Base-by-base conservation (phyloP, 108 stramenopile genomes). In the Mediolabrus comicus region DNA sequence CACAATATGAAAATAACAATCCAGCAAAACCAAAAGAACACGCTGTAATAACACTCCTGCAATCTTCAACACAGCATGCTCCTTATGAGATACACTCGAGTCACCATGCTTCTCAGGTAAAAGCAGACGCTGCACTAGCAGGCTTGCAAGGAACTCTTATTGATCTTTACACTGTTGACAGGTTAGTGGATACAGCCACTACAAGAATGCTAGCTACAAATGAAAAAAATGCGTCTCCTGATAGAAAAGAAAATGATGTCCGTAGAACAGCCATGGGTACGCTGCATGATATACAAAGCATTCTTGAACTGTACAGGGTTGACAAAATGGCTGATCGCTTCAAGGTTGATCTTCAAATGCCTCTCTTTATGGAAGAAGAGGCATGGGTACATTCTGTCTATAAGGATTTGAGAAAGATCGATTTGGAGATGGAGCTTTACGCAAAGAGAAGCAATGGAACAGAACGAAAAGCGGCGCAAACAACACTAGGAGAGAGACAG, bases 251-350 rank as follows among this genome's bases (percentile, higher is more conserved):
- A 12, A 46, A 57, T 35, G 59, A 52, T 28, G 27, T 57, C 13
- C 69, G 75, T 25, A 65, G 16, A 56, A 77, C 75, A 32, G 69
- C 63, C 26, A 38, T 69, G 32, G 75, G 75, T 11, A 77, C 75
- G 9, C 19, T 77, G 12, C 28, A 65, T 12, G 68, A 77, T 27
- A 29, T 77, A 12, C 75, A 64, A 59, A 36, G 35, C 3, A 77
- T 77, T 41, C 56, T 77, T 25, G 75, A 77, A 52, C 17, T 77
- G 32, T 49, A 77, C 53, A 49, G 56, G 27, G 68, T 77, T 16
- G 75, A 77, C 65, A 77, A 59, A 55, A 65, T 69, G 32, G 63
- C 69, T 4, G 75, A 77, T 65, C 62, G 69, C 49, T 77, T 77
- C 63, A 77, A 77, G 27, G 36, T 30, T 16, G 75, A 43, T 36